Evolutionary conservation across 371 early-diverging fungal genomes (phyloP).

Genomic region (Basidiobolus meristosporus): DNA sequence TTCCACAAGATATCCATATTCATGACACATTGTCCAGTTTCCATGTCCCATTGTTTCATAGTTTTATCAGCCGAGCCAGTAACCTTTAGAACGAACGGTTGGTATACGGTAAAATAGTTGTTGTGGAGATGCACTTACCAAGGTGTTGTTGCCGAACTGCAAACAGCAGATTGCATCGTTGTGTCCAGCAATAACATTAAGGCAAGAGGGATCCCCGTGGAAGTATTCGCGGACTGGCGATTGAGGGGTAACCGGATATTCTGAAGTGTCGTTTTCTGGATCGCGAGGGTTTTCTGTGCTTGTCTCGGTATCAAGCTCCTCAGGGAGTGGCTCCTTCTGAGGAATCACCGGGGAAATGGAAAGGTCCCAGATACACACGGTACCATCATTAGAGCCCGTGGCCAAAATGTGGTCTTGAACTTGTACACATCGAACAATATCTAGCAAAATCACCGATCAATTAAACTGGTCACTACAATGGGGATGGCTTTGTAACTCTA

Average conservation of each 20-base stretch:
- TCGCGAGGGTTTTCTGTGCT: background rate
- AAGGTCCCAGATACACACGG: constrained; percentile 5
- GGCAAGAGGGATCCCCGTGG: constrained; percentile 11
- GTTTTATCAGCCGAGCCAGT: constrained; percentile 81
- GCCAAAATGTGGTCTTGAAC: constrained; percentile 3
- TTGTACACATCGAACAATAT: constrained; percentile 6
- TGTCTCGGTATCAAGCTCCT: background rate
- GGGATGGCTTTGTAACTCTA: background rate
- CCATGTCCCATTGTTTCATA: constrained; percentile 76
- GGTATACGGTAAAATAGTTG: background rate
- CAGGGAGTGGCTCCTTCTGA: background rate
- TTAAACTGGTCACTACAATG: background rate
- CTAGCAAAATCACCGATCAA: constrained; percentile 2
- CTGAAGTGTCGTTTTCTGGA: background rate
- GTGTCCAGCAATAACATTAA: constrained; percentile 26
- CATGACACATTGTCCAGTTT: constrained; percentile 41
- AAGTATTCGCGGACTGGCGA: background rate
- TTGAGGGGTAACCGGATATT: background rate
- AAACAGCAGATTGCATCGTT: constrained; percentile 25
- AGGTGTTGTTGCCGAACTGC: constrained; percentile 15
- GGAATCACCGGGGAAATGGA: no score
- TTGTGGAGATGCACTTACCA: constrained; percentile 13
- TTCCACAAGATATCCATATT: constrained; percentile 54
- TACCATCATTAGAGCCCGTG: constrained; percentile 6
- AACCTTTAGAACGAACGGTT: constrained; percentile 12